These are phyloP conservation scores for Otatea glauca DNA, from an alignment of 176 grass and related monocot species.

Conservation along the genomic window DNA sequence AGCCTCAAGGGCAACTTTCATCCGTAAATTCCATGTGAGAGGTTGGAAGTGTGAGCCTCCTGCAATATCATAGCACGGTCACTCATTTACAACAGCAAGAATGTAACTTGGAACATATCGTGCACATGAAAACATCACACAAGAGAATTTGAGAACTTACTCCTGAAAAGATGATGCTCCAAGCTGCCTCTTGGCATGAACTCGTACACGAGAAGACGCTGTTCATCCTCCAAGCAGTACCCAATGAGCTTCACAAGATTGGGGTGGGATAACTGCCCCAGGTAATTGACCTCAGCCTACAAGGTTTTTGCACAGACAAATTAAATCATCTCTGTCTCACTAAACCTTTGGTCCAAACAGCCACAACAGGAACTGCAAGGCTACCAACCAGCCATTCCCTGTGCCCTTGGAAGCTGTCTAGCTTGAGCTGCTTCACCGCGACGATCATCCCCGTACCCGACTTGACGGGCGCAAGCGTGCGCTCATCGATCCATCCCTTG, in stretches of 20 bases:
- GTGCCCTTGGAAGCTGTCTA: slow-evolving; percentile 86
- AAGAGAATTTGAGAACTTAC: slow-evolving; percentile 51
- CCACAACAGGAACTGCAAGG: slow-evolving; percentile 7
- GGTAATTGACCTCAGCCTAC: slow-evolving; percentile 93
- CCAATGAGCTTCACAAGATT: slow-evolving; percentile 92
- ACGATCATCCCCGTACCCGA: slow-evolving; percentile 82
- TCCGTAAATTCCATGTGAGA: slow-evolving; percentile 78
- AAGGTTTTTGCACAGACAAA: slow-evolving; percentile 40
- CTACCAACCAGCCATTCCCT: slow-evolving; percentile 88
- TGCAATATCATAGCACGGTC: slow-evolving; percentile 40
- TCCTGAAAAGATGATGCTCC: slow-evolving; percentile 99
- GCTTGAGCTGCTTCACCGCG: slow-evolving; percentile 95
- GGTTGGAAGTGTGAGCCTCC: slow-evolving; percentile 76
- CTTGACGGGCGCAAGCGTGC: slow-evolving; percentile 66
- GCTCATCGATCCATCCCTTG: slow-evolving; percentile 95
- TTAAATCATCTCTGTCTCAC: background rate
- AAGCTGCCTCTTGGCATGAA: slow-evolving; percentile 97
- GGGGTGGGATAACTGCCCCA: slow-evolving; percentile 82
- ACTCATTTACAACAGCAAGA: slow-evolving; percentile 28
- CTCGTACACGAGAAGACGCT: slow-evolving; percentile 91
- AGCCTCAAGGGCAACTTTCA: slow-evolving; percentile 84
- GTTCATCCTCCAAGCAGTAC: slow-evolving; percentile 92
- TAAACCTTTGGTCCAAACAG: background rate
- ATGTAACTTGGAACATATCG: slow-evolving; percentile 8
- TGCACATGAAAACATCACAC: background rate